Percentiles rank a stretch among this genome's conserved stretches.
phyloP scores from a whole-genome alignment of 148 eudicot genomes.

The Camellia lanceoleosa region DNA sequence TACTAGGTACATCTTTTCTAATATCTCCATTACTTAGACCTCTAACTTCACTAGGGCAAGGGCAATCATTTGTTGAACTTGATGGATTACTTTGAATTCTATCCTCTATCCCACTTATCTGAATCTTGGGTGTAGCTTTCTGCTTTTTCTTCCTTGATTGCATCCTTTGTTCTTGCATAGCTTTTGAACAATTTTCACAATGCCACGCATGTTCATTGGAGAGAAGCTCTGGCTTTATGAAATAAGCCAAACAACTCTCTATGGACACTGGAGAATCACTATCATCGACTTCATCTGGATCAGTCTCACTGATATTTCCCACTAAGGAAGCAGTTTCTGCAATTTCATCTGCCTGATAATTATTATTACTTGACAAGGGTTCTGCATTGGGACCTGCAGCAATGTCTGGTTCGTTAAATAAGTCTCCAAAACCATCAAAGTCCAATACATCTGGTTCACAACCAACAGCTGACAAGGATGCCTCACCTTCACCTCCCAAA shows the following conservation, averaged over 20 bases:
- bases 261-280: conserved; percentile 76
- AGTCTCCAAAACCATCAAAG: conserved; percentile 70
- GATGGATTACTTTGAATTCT: conserved; percentile 18
- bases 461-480: no score
- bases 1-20: conserved; percentile 7
- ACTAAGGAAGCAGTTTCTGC: conserved; percentile 32
- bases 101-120: conserved; percentile 23
- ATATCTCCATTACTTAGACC: conserved; percentile 15
- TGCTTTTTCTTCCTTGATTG: conserved; percentile 34
- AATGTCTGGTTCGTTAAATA: conserved; percentile 78
- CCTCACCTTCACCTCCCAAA: no score
- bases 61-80: neutral
- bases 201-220: conserved; percentile 47
- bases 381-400: conserved; percentile 30
- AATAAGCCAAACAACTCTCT: conserved; percentile 75
- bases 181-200: conserved; percentile 85
- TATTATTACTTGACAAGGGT: conserved; percentile 23
- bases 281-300: conserved; percentile 86
- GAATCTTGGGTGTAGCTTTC: conserved; percentile 17
- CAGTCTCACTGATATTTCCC: conserved; percentile 68
- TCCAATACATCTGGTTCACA: conserved; percentile 59
- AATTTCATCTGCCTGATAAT: conserved; percentile 23
- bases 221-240: conserved; percentile 45
- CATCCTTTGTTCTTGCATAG: conserved; percentile 39
- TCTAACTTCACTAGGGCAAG: conserved; percentile 7